Evolutionary conservation across 495 filamentous ascomycete species (phyloP), one percentile per base, ranked within the genome.

Genomic region (Alectoria sarmentosa): DNA sequence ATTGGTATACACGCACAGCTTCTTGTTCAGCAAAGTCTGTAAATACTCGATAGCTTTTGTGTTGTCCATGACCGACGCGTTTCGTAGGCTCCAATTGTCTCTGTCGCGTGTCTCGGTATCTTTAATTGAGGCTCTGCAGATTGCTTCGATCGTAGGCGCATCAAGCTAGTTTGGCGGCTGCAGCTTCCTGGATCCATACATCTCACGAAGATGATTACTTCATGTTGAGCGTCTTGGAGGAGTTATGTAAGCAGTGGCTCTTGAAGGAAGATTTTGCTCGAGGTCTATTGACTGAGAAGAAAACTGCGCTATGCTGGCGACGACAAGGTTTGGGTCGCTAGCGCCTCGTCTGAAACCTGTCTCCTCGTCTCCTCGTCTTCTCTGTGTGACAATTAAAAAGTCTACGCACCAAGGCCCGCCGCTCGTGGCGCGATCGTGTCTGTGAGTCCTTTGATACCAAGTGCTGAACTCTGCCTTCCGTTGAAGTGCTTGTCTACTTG

Each of bases 1-100:
- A 7, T 86, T 90, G 34, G 88, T 90, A 69, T 90, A 85, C 60
- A 98, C 78, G 65, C 92, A 88, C 46, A 98, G 76, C 14, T 73
- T 76, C 36, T 77, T 79, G 36, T 79, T 80, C 52, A 83, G 72
- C n/a, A 83, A 69, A 11, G 74, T 73, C 26, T 78, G 73, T 61
- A 83, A 65, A 64, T 79, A 83, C 52, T 76, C 73, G 26, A 74
- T 71, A 60, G 77, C 76, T 42, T 76, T 67, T 38, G 72, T 70
- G 38, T 75, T 73, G 37, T 79, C 74, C 78, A 82, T 82, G 28
- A 10, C 2, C 9, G 41, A 17, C n/a, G 37, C 26, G 26, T 28
- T 9, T 17, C 21, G 30, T 21, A 21, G 52, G 34, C 52, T 55
- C 30, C 21, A 30, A 34, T 30, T 21, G 52, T 34, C 30, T 55